These are phyloP conservation scores for Candida piceae DNA, from an alignment of 805 yeast genomes.

Conservation along the genomic window DNA sequence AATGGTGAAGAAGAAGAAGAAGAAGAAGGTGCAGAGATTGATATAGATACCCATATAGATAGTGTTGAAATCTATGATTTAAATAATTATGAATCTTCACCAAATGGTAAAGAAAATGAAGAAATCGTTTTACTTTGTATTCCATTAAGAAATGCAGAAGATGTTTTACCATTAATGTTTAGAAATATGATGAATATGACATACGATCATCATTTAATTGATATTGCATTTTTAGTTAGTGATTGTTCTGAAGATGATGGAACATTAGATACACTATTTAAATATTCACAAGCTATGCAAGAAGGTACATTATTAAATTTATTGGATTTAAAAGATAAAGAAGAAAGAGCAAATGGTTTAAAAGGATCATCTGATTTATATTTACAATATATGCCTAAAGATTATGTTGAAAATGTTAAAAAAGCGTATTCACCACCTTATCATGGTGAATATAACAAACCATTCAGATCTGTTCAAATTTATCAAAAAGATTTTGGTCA, in stretches of 20 bases:
- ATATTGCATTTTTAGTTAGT: slow-evolving; percentile 73
- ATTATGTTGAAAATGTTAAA: slow-evolving; percentile 51
- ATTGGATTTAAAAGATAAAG: slow-evolving; percentile 39
- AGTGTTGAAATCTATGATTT: slow-evolving; percentile 58
- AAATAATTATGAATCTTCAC: slow-evolving; percentile 48
- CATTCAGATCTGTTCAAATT: slow-evolving; percentile 75
- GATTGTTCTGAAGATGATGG: slow-evolving; percentile 68
- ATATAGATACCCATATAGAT: slow-evolving; percentile 2
- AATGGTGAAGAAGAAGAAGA: slow-evolving; percentile 1
- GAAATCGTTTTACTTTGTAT: slow-evolving; percentile 67
- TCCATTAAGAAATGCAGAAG: slow-evolving; percentile 76
- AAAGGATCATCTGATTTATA: slow-evolving; percentile 60
- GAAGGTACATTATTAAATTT: slow-evolving; percentile 56
- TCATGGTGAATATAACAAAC: slow-evolving; percentile 56
- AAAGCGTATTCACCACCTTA: slow-evolving; percentile 62
- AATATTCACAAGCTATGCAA: slow-evolving; percentile 63
- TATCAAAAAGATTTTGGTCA: slow-evolving; percentile 83
- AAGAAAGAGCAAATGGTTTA: slow-evolving; percentile 30
- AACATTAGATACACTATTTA: slow-evolving; percentile 60
- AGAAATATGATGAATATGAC: slow-evolving; percentile 82
- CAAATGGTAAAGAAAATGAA: slow-evolving; percentile 43
- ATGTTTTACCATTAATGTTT: slow-evolving; percentile 76
- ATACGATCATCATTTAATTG: slow-evolving; percentile 75
- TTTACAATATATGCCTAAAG: slow-evolving; percentile 61
- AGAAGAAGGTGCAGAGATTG: slow-evolving; percentile 1